Percentiles rank a stretch among this genome's conserved stretches.
Conservation (phyloP, 2,329 filamentous ascomycete genomes). For the Paraconiothyrium brasiliense region DNA sequence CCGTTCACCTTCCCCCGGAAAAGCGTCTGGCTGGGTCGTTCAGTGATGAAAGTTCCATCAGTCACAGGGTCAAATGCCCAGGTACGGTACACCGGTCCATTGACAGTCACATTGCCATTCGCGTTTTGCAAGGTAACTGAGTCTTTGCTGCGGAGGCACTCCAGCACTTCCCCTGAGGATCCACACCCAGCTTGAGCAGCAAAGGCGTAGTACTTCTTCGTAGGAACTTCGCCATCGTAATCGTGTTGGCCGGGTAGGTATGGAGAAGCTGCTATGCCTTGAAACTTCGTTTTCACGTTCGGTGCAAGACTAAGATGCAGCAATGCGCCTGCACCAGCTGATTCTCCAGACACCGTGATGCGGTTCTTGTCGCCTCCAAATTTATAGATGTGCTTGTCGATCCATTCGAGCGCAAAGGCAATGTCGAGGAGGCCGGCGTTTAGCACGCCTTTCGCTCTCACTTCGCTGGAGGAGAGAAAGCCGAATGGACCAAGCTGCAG, state of each 20-base stretch:
- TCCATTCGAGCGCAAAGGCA: constrained; percentile 60
- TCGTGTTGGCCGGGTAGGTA: constrained; percentile 65
- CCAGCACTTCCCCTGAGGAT: constrained; percentile 44
- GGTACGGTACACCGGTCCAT: constrained; percentile 46
- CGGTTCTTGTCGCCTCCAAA: constrained; percentile 33
- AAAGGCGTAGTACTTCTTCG: constrained; percentile 57
- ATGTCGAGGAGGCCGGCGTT: constrained; percentile 59
- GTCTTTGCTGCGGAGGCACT: constrained; percentile 51
- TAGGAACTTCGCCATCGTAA: constrained; percentile 57
- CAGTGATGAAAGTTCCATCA: constrained; percentile 50
- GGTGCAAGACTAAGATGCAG: constrained; percentile 48
- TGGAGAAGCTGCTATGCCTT: constrained; percentile 53
- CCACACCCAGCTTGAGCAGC: constrained; percentile 41
- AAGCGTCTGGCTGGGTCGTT: constrained; percentile 50
- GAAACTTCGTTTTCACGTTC: not conserved
- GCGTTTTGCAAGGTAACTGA: constrained; percentile 49
- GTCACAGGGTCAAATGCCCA: constrained; percentile 57
- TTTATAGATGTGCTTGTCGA: constrained; percentile 55
- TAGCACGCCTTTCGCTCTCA: constrained; percentile 45
- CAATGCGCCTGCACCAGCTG: constrained; percentile 50
- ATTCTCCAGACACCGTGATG: constrained; percentile 49
- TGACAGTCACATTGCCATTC: constrained; percentile 44
- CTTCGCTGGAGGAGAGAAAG: constrained; percentile 51
- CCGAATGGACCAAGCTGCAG: constrained; percentile 56
- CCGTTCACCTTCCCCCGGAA: constrained; percentile 49